Percentiles rank a stretch among this genome's conserved stretches.
Conservation (phyloP, 208 protist species). For the Spongospora subterranea region DNA sequence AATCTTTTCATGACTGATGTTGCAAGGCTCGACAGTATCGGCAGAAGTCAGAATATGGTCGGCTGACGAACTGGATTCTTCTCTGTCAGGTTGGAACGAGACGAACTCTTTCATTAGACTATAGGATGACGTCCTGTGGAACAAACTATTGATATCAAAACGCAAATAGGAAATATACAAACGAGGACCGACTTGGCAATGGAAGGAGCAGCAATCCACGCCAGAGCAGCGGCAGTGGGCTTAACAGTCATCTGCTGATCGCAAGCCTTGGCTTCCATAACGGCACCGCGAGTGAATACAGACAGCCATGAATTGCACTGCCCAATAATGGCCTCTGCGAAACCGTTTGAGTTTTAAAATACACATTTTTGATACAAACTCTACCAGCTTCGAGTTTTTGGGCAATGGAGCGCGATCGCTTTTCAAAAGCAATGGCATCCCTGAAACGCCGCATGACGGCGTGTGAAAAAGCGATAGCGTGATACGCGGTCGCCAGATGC, state of each 20-base stretch:
- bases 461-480: slow-evolving; percentile 45
- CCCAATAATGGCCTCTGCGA: background rate
- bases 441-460: background rate
- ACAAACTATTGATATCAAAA: background rate
- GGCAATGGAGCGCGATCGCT: background rate
- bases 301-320: slow-evolving; percentile 15
- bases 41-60: too few relatives aligned
- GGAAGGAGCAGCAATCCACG: background rate
- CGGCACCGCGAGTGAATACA: slow-evolving; percentile 19
- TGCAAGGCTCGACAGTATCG: too few relatives aligned
- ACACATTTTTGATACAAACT: background rate
- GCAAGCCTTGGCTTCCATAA: background rate
- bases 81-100: too few relatives aligned
- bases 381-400: background rate
- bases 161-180: too few relatives aligned
- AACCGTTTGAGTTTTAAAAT: background rate
- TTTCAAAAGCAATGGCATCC: slow-evolving; percentile 16
- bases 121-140: background rate
- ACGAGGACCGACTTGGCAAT: too few relatives aligned
- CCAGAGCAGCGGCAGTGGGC: slow-evolving; percentile 17
- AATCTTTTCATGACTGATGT: too few relatives aligned
- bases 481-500: slow-evolving; percentile 41
- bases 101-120: background rate
- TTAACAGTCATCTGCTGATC: background rate
- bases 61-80: too few relatives aligned